Evolutionary conservation across 331 rosid species (phyloP), one percentile per base, ranked within the genome.

Genomic region (Quercus phellos): DNA sequence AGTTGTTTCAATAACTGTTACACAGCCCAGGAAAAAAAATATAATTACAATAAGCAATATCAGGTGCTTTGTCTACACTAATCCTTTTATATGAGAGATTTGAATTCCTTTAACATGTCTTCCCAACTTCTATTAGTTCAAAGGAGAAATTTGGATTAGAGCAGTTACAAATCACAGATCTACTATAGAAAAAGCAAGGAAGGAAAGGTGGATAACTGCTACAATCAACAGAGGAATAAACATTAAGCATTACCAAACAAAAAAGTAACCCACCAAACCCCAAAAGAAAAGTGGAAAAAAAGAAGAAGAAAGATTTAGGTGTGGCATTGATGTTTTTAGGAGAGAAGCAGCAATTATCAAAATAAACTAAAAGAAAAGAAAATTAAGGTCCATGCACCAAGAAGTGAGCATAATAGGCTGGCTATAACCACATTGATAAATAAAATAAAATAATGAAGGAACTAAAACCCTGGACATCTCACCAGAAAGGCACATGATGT

Each of bases 401-500:
- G 27, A 34, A 66, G 50, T 34, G 27, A 34, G 19, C 34, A 66
- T 13, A 34, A 16, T 18, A 66, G 51, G 5, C 16, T 34, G 22
- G 10, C 51, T n/a, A 16, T 18, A 4, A 34, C 14, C 71, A 66
- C 71, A 66, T 51, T 16, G 27, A 34, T 3, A 66, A 66, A 34
- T 19, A 21, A 8, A 64, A 32, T 7, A 66, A 8, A 32, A 9
- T 16, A 66, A 34, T 18, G 26, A 66, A 66, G 21, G 42, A 29
- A 22, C 42, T 29, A 17, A 32, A 18, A 34, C 13, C 43, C 71
- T 8, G 13, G 6, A 66, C 17, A 66, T 9, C 71, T 66, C 71
- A 66, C 26, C 50, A 43, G 12, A 30, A 77, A 76, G 68, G 68
- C 53, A 71, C 71, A 82, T 18, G 26, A 19, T 63, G 68, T 55